Evolutionary conservation across 2,329 filamentous ascomycete species (phyloP), one percentile per base, ranked within the genome.

Genomic region (Aspergillus costaricaensis): DNA sequence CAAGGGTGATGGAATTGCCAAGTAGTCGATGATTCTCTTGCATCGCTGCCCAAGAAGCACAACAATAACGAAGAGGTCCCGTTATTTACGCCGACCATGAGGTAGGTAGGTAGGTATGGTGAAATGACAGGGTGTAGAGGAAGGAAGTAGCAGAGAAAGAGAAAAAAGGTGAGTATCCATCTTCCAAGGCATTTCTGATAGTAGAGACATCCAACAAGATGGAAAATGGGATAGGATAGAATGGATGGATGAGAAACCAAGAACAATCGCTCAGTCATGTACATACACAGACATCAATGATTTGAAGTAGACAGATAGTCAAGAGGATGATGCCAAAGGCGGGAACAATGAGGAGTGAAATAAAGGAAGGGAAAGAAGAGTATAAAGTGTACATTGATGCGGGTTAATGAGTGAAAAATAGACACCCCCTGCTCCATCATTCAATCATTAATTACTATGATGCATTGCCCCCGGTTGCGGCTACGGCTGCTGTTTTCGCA

Each of bases 401-500:
- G 15, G 41, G 21, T 21, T 19, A 44, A 44, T 44, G 41, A 21
- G 23, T 15, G 23, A 19, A 17, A n/a, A 49, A 32, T 19, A 32
- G n/a, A 50, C 17, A 50, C 15, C 47, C 21, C 41, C 41, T 19
- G 41, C 41, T 39, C 57, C 56, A 58, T 62, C 62, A 51, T 58
- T 59, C 58, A 60, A 10, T 47, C 53, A 44, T 49, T 62, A 59
- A 41, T 67, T 53, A 62, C 49, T 59, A 60, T 53, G 64, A 49
- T 50, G 56, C 49, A 30, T 60, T 62, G 30, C 38, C 57, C 23
- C 58, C 60, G 36, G 62, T 49, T 25, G 49, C 57, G 30, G 56
- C 59, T 30, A 58, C 60, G 38, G 50, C 51, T 27, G 58, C 65
- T 38, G 39, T 61, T 58, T 75, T 76, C 5, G 72, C 72, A 17